Evolutionary conservation across 1,284 basidiomycete genomes (phyloP), one percentile per base, ranked within the genome.

Genomic region (Trametes versicolor): DNA sequence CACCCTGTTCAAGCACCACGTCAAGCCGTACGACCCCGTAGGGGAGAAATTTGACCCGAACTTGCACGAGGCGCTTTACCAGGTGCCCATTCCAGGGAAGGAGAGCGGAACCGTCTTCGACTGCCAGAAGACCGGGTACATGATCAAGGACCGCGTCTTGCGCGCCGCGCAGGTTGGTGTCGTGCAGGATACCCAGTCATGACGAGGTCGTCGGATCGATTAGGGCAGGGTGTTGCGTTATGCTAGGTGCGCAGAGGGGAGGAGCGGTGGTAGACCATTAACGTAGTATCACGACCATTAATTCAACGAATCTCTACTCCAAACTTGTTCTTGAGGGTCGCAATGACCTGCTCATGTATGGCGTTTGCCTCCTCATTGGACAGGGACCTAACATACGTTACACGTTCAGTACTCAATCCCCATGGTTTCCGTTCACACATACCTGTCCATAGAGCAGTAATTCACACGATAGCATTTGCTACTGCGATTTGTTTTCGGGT

Each of bases 131-230:
- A 85, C 86, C 60, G 97, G 97, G 13, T 98, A 94, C 82, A 95
- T 84, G 80, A 95, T 98, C 80, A 97, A 96, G 81, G 93, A 94
- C 71, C 87, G 97, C 65, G 88, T 98, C 59, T 80, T 99, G 74
- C 87, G 97, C 60, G 95, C 98, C 3, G 97, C 98, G 23, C 96
- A 99, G 82, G 97, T 99, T 60, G 98, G 97, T 63, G 97, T 99
- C 36, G 96, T 92, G 23, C 90, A 93, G 76, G 91, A 93, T 64
- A 78, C 80, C 27, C 82, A 84, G 78, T 88, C 78, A 81, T 76
- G 56, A 67, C 64, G 23, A 27, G 19, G 12, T 34, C 47, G 15
- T 27, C 50, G 57, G 27, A 60, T 53, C 55, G 52, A 48, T 56
- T 59, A 39, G 50, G 54, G 37, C 49, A 49, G 43, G 53, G 25